Evolutionary conservation across 306 rosid genomes (phyloP), one percentile per base, ranked within the genome.

Genomic region (Quercus berberidifolia): DNA sequence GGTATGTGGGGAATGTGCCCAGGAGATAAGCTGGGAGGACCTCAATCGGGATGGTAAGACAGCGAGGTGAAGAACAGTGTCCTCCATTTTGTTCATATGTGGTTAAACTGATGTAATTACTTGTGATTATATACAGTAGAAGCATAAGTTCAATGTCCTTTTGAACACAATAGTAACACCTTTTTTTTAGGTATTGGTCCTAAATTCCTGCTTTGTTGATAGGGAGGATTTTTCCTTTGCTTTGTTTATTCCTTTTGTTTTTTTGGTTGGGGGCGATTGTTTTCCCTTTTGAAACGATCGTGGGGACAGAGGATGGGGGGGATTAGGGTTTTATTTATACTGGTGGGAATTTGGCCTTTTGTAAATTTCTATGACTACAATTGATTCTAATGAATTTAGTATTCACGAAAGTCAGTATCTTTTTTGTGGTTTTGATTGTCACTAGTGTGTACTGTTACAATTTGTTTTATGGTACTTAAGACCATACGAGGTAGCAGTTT

Each of bases 1-100:
- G 12, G 87, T 95, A 59, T 95, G 99, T 60, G 99, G 99, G 60
- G 98, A 95, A 82, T 95, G 99, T 25, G 99, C 90, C 62, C 92
- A 84, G 71, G 97, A 89, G 90, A 89, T 95, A 15, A 86, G 91
- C 75, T 92, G 99, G 99, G 97, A 95, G 71, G 90, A 86, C 74
- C 85, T 92, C 67, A 81, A 70, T 59, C 86, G 83, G 76, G 90
- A 81, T 78, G 80, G 84, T 28, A 89, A 55, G 38, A 69, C 46
- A 8, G 78, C 72, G 55, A 85, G 76, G 71, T 82, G 85, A 86
- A 75, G 69, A 51, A 67, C 75, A 57, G n/a, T 75, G 62, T 76
- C 74, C 26, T 83, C 76, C 69, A 52, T 81, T 59, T 56, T 81
- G 54, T 65, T 64, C 4, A 67, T 82, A 71, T 38, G 33, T 35